Evolutionary conservation across 2,329 filamentous ascomycete species (phyloP), one percentile per base, ranked within the genome.

Genomic region (Xylaria sp.): DNA sequence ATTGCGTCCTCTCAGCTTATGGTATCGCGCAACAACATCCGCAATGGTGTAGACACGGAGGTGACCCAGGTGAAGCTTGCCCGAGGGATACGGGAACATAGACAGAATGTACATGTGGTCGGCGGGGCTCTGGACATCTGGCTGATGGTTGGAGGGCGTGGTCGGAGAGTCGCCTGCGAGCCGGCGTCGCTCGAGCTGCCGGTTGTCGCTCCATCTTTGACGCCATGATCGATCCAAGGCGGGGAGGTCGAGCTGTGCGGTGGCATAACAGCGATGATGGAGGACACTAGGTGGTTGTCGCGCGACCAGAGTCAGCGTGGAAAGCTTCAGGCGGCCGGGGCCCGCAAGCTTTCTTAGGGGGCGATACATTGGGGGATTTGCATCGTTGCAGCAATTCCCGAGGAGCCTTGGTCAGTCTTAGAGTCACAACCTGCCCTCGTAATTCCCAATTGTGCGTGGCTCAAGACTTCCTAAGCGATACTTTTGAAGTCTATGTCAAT

Each of bases 31-130:
- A 59, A 97, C 81, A 10, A 94, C 91, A 81, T 97, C 94, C 67
- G 93, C 93, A 70, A 97, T 96, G 42, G 93, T 93, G 81, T 97
- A 97, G 56, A 96, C 93, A 53, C 94, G 89, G 44, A 97, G 82
- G 78, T 97, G 94, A 15, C 94, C 94, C 67, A 97, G 88, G 77
- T 97, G 94, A 31, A 97, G 85, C 33, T 89, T 90, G 33, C 94
- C 94, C 0, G 94, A 97, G 0, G 94, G 94, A 77, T 97, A 97
- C 0, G 94, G 94, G 76, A 97, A 97, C 94, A 97, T 97, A 71
- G 94, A 90, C 61, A 97, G 83, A 68, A 97, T 88, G 77, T 95
- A 97, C 78, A 84, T 84, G 64, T 79, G 79, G 47, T 79, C 72
- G 39, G 78, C 69, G 61, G 66, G 53, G 36, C 69, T 72, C 36